These are phyloP conservation scores for Selenicereus undatus DNA, from an alignment of 148 eudicot genomes.

Conservation along the genomic window DNA sequence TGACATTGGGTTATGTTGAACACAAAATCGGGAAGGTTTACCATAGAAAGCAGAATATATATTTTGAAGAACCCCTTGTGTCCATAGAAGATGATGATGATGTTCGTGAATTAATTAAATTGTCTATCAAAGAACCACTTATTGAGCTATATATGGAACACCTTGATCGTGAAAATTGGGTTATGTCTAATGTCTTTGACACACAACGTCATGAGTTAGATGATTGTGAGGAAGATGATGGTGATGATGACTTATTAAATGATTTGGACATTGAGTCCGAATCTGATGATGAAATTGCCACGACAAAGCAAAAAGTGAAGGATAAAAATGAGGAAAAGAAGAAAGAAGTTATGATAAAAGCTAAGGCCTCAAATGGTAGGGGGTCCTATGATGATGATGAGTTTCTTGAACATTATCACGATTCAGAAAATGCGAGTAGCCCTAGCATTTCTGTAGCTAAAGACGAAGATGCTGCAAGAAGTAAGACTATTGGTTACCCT, in stretches of 20 bases:
- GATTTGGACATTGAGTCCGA: background rate
- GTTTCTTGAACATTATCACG: background rate
- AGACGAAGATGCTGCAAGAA: background rate
- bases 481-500: background rate
- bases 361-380: background rate
- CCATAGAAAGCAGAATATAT: background rate
- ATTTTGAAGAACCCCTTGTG: background rate
- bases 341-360: background rate
- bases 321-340: background rate
- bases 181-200: background rate
- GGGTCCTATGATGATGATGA: background rate
- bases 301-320: background rate
- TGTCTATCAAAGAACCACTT: background rate
- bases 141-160: background rate
- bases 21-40: too few relatives aligned
- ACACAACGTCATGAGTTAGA: too few relatives aligned
- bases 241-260: background rate
- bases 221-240: background rate
- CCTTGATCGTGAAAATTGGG: background rate
- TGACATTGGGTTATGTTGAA: too few relatives aligned
- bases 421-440: background rate
- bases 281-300: background rate
- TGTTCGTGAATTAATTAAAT: background rate
- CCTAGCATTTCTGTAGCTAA: background rate
- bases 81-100: background rate